Base-by-base conservation (phyloP, 176 grass and related monocot species). In the Avena insularis region DNA sequence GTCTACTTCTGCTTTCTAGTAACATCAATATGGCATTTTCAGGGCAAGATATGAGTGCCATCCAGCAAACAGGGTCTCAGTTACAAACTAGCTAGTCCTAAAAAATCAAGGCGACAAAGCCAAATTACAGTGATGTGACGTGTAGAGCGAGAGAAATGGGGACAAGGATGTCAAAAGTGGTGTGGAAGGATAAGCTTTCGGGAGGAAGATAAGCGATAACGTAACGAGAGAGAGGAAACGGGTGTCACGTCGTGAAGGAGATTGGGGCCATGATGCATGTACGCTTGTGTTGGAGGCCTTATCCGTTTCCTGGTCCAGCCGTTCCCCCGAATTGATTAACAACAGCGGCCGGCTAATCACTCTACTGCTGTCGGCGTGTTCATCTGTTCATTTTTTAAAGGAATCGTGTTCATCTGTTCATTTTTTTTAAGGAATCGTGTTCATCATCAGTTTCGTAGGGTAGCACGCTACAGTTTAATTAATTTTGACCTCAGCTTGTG, bases 161-260 rank as follows among this genome's bases (percentile, higher is more conserved):
- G 14, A 77, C 60, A 31, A 0, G 49, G 48, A 57, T 66, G 68
- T 75, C 47, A 66, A 75, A 85, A 84, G 71, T 47, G 82, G 58
- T 3, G 33, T 21, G 33, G 36, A 27, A 74, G 48, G 67, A 89
- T 89, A 89, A 85, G 83, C 88, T 85, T 67, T 36, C 31, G 79
- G 20, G 70, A 0, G 21, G 14, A 5, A 35, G 61, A 48, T 47
- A 75, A 49, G 50, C 15, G 84, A 49, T 76, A 54, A 55, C 45
- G 59, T 23, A 12, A 11, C 1, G 29, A 29, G 29, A 14, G 23
- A 57, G n/a, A 29, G 25, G 11, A 14, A 57, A 51, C 4, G 16
- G 55, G 27, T 11, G 85, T 81, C 68, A 63, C 56, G 56, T 64
- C 86, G 25, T 4, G 43, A 12, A 6, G 16, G 47, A 43, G 71